Base-by-base conservation (phyloP, 495 filamentous ascomycete species). In the Trichoderma erinaceum region DNA sequence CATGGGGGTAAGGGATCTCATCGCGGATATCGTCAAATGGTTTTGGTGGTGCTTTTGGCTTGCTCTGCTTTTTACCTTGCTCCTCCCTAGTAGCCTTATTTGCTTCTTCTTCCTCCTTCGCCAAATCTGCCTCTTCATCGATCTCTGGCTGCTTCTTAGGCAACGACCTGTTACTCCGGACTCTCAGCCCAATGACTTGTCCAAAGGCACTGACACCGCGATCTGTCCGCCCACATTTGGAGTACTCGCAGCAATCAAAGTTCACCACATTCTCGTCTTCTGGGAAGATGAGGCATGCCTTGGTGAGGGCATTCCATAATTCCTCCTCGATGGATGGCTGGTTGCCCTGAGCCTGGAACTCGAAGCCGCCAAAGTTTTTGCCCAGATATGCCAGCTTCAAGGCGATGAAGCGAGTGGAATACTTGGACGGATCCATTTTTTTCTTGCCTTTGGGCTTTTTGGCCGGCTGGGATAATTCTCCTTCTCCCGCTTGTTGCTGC, bases 371-470 rank as follows among this genome's bases (percentile, higher is more conserved):
- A 75, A 97, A 99, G 66, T 84, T 82, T 71, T 91, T 90, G 43
- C 95, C 95, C 21, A 98, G 81, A 79, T 99, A 99, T 58, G 95
- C 92, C 50, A 98, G 87, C 74, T 97, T 98, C 32, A 99, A 82
- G 23, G 96, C 95, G 52, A 99, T 89, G 66, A 87, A 83, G 25
- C 96, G 86, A 25, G 92, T 97, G 41, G 83, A 81, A 79, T 97
- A 96, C 73, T 88, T 90, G 1, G 87, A 86, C 7, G 90, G 86
- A 74, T 97, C 90, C 71, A 96, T 87, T 68, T 80, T 77, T 67
- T 85, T 80, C 58, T 64, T 67, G 18, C 76, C 73, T 66, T 80
- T 81, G 63, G 77, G 76, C 58, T 73, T 72, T 16, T 41, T 71
- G 18, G 43, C 29, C 50, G 68, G 71, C 11, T 64, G 43, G 52